Percentiles rank a stretch among this genome's conserved stretches.
These are phyloP conservation scores for Ampelomyces quisqualis DNA, from an alignment of 2,329 filamentous ascomycete genomes.

Conservation along the genomic window DNA sequence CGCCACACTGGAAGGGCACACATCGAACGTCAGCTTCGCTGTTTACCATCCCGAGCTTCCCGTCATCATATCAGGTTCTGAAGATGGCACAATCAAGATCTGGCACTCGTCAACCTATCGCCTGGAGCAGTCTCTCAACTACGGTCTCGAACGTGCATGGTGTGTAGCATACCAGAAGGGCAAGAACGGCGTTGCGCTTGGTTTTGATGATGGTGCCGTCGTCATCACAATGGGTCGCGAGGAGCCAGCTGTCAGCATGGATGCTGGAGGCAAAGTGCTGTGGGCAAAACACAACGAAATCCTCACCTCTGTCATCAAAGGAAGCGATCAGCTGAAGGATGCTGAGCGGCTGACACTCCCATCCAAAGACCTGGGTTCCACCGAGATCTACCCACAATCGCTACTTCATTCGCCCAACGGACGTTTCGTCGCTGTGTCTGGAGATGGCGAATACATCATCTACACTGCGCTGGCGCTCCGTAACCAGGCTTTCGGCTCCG, in stretches of 20 bases:
- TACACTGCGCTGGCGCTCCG: constrained; percentile 95
- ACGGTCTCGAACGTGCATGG: constrained; percentile 94
- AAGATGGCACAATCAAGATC: constrained; percentile 95
- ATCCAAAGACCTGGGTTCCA: constrained; percentile 92
- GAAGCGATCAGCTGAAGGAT: constrained; percentile 84
- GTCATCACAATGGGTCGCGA: constrained; percentile 97
- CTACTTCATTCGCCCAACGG: constrained; percentile 95
- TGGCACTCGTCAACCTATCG: constrained; percentile 99
- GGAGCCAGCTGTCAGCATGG: constrained; percentile 97
- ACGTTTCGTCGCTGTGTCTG: constrained; percentile 83
- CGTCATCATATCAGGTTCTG: constrained; percentile 95
- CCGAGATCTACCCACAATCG: constrained; percentile 94
- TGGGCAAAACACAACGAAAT: constrained; percentile 97
- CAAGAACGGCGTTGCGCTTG: constrained; percentile 90
- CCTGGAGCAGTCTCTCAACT: constrained; percentile 92
- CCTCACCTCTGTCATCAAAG: constrained; percentile 91
- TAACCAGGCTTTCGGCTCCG: constrained; percentile 96
- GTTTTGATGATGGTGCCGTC: constrained; percentile 95
- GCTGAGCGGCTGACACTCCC: constrained; percentile 81
- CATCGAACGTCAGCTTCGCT: constrained; percentile 96
- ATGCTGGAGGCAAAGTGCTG: constrained; percentile 90
- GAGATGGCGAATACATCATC: constrained; percentile 98
- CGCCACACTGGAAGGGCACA: constrained; percentile 93
- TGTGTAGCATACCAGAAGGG: constrained; percentile 95
- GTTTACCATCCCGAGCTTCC: constrained; percentile 97